Evolutionary conservation across 345 rosid genomes (phyloP), one percentile per base, ranked within the genome.

Genomic region (Linum tenue): DNA sequence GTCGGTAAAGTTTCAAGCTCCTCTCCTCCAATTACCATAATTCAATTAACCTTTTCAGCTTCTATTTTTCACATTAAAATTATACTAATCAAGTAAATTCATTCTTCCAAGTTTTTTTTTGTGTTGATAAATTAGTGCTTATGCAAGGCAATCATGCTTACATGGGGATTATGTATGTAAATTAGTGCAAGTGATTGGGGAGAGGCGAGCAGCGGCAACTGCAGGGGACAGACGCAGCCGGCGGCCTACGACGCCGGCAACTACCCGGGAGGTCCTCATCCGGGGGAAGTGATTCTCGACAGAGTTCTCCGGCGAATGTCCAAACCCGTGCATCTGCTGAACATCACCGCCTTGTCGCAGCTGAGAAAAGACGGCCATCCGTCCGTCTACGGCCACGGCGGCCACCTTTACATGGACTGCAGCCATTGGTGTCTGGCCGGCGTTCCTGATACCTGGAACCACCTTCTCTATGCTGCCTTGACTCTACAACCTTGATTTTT

Each of bases 401-500:
- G 82, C 16, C 76, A 39, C 65, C 67, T 48, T 1, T 78, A 42
- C 62, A 56, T 37, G 10, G 86, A 84, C 40, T 84, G 89, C 67
- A 84, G 75, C 66, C 86, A 80, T 36, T 82, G 89, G 89, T 84
- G 89, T 51, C 82, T 84, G 31, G 74, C 89, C 16, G 89, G 83
- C 48, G 82, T 82, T 22, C 88, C 91, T 40, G 88, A 86, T 55
- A 72, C 83, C 17, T 82, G 91, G 88, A 84, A 81, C 71, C 65
- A 70, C 55, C 79, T 84, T 39, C 56, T 82, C 0, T 76, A 74
- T 38, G 70, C 80, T 4, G 5, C 70, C 35, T 22, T 22, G 31
- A 22, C 31, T 22, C 31, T 22, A 22, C 31, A 22, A 22, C 31
- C 31, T 22, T 22, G 1, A 22, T 22, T 0, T 22, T 0, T 22